Base-by-base conservation (phyloP, 2,329 filamentous ascomycete species). In the Camillea tinctor region DNA sequence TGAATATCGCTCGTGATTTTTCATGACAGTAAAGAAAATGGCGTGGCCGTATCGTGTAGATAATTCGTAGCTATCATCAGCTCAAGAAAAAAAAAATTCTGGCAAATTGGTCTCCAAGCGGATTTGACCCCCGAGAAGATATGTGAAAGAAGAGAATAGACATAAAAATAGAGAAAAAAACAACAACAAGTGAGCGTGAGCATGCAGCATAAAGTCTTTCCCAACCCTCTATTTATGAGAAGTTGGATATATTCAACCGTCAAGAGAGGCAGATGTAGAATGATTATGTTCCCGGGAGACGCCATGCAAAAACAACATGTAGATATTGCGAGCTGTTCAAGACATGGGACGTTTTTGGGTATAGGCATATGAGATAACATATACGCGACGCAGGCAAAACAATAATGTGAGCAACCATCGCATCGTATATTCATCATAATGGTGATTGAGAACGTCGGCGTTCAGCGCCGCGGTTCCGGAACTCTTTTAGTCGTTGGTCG, bases 401-500 rank as follows among this genome's bases (percentile, higher is more conserved):
- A 15, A 50, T 57, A 30, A 44, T 55, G 52, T 54, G 60, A 57
- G 57, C 53, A 58, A 48, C 56, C 54, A 52, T 56, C 59, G 54
- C 65, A 57, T 56, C 59, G 54, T 64, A 57, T 60, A 56, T 24
- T 58, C 20, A 57, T 78, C 74, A 83, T 50, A 79, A 68, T 2
- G 82, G 82, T 21, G 82, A 84, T 64, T 83, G 79, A 7, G 83
- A 82, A 55, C 79, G 79, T 59, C 76, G 76, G 8, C 72, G 74
- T 50, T 74, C 73, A 23, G 66, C 68, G 56, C 76, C 75, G 44
- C 79, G 78, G 52, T 76, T 79, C 61, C 82, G 79, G 60, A 86
- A 76, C 61, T 84, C 81, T 64, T 80, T 81, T 50, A 87, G 79
- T 44, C 83, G 81, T 65, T 84, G 80, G 67, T 87, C 84, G 52